Evolutionary conservation across 768 basidiomycete species (phyloP).

Genomic region (Exidia glandulosa): DNA sequence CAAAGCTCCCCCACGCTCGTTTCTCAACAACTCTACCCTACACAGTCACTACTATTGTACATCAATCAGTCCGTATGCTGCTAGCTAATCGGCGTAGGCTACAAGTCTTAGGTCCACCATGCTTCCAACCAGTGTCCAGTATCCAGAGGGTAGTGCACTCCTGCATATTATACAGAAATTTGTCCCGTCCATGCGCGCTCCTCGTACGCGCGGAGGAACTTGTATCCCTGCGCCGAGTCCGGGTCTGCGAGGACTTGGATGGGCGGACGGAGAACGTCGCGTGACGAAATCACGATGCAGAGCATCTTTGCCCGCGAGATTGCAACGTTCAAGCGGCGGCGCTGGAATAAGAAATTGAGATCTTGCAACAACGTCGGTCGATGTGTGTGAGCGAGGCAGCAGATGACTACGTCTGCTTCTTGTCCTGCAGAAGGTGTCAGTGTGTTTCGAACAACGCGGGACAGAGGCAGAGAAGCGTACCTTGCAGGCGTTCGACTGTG

Average conservation of each 20-base stretch:
- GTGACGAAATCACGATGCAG: slow-evolving; percentile 36
- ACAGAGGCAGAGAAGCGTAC: slow-evolving; percentile 12
- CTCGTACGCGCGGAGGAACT: slow-evolving; percentile 37
- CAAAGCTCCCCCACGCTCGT: too few species aligned
- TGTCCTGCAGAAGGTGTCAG: slow-evolving; percentile 25
- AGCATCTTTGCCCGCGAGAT: slow-evolving; percentile 42
- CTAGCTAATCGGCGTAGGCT: too few species aligned
- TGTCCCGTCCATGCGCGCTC: too few species aligned
- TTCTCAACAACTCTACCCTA: too few species aligned
- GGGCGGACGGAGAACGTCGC: slow-evolving; percentile 33
- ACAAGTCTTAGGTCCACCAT: too few species aligned
- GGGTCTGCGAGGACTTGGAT: slow-evolving; percentile 33
- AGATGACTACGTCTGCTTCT: slow-evolving; percentile 43
- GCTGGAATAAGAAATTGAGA: slow-evolving; percentile 34
- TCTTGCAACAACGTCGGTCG: slow-evolving; percentile 20
- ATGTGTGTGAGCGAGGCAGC: slow-evolving; percentile 36
- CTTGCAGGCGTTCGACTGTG: slow-evolving; percentile 41
- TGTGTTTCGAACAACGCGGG: neutral
- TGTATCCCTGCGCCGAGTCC: slow-evolving; percentile 35
- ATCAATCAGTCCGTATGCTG: too few species aligned
- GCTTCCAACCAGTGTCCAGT: too few species aligned
- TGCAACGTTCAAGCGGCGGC: slow-evolving; percentile 39
- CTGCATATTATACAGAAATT: too few species aligned
- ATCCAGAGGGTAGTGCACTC: too few species aligned
- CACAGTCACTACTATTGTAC: too few species aligned